Evolutionary conservation across 441 rosid species (phyloP).

Genomic region (Sinapis alba): DNA sequence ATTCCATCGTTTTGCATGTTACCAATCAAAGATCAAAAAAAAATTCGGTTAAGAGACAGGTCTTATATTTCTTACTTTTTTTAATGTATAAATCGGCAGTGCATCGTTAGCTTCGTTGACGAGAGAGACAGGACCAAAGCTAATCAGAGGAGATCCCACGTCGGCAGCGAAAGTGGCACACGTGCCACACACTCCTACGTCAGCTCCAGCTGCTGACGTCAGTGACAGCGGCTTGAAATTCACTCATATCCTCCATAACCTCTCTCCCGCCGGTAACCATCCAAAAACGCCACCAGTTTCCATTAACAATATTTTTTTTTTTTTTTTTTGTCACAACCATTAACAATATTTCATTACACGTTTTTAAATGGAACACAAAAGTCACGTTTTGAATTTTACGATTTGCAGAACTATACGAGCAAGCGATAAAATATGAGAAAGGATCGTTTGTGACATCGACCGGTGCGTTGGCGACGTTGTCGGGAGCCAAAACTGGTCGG

Average conservation of each 20-base stretch:
- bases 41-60: too few species aligned
- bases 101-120: slow-evolving; percentile 94
- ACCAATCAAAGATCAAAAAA: too few species aligned
- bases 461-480: slow-evolving; percentile 88
- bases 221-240: slow-evolving; percentile 89
- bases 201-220: slow-evolving; percentile 56
- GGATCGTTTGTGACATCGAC: slow-evolving; percentile 82
- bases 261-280: slow-evolving; percentile 82
- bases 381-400: background rate
- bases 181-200: slow-evolving; percentile 43
- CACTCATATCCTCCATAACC: slow-evolving; percentile 92
- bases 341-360: background rate
- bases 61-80: too few species aligned
- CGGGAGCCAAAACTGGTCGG: slow-evolving; percentile 93
- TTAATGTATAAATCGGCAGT: slow-evolving; percentile 43
- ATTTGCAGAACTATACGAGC: slow-evolving; percentile 77
- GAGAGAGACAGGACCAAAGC: slow-evolving; percentile 82
- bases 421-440: slow-evolving; percentile 79
- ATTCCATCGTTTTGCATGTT: background rate
- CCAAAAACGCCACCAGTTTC: slow-evolving; percentile 1
- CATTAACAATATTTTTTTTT: background rate
- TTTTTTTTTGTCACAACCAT: too few species aligned
- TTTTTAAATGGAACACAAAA: background rate
- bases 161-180: slow-evolving; percentile 47
- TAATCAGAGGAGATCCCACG: slow-evolving; percentile 90